Conservation (phyloP, 1,284 basidiomycete species). For the Trichosporon coremiiforme region DNA sequence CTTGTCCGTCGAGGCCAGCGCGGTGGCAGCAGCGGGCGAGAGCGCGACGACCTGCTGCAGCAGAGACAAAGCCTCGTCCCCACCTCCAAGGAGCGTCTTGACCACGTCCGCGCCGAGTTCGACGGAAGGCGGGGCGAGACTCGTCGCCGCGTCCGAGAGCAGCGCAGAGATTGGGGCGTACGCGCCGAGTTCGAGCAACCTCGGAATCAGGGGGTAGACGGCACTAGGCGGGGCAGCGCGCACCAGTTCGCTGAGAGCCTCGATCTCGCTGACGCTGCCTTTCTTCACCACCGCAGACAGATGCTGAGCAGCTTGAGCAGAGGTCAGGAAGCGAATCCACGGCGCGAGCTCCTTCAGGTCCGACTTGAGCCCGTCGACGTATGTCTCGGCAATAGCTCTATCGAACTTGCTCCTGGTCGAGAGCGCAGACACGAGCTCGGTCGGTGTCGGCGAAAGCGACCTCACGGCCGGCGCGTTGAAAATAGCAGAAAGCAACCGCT, state of each 20-base stretch:
- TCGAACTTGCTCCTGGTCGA: slow-evolving; percentile 24
- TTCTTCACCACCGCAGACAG: slow-evolving; percentile 26
- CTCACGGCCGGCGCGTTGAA: neutral
- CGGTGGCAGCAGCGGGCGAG: slow-evolving; percentile 24
- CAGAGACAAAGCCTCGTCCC: slow-evolving; percentile 29
- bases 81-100: slow-evolving; percentile 25
- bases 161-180: slow-evolving; percentile 22
- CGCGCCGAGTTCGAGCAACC: slow-evolving; percentile 23
- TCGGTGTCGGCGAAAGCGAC: neutral
- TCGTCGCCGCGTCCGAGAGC: slow-evolving; percentile 15
- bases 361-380: slow-evolving; percentile 26
- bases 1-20: slow-evolving; percentile 21
- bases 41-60: slow-evolving; percentile 30
- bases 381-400: slow-evolving; percentile 36
- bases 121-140: slow-evolving; percentile 27
- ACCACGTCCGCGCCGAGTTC: slow-evolving; percentile 28
- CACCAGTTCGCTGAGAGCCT: slow-evolving; percentile 23
- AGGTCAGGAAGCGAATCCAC: slow-evolving; percentile 42
- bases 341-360: slow-evolving; percentile 33
- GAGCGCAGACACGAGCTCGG: neutral
- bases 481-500: neutral
- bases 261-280: slow-evolving; percentile 1
- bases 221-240: neutral
- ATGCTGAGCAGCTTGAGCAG: slow-evolving; percentile 29
- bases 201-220: slow-evolving; percentile 22